phyloP scores from a whole-genome alignment of 2,329 filamentous ascomycete species.

The Trichoderma oligosporum region DNA sequence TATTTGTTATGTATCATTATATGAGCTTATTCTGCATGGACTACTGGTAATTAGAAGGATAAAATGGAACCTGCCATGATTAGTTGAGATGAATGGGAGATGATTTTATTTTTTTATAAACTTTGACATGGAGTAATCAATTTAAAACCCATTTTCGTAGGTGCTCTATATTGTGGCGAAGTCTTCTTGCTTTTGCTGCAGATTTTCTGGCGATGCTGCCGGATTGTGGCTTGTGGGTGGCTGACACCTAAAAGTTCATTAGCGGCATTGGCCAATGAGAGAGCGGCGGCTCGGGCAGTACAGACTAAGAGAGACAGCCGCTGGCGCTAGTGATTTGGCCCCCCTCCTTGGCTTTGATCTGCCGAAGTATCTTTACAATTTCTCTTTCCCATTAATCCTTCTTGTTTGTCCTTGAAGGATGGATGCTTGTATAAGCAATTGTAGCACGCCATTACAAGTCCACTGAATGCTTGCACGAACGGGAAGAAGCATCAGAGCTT shows the following conservation, averaged over 20 bases:
- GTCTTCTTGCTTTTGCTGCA: neutral
- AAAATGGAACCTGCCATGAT: slow-evolving; percentile 10
- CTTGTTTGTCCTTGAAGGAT: neutral
- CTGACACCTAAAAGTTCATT: no score
- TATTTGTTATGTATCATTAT: slow-evolving; percentile 18
- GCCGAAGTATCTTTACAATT: no score
- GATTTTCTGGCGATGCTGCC: neutral
- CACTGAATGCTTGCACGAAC: no score
- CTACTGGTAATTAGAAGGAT: slow-evolving; percentile 16
- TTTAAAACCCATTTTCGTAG: no score
- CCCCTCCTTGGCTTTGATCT: neutral
- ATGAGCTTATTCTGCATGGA: slow-evolving; percentile 16
- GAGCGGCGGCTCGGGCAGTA: slow-evolving; percentile 11
- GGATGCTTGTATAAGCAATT: no score
- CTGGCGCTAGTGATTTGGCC: slow-evolving; percentile 3
- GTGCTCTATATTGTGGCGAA: neutral
- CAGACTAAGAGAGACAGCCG: neutral
- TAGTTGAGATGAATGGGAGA: slow-evolving; percentile 15
- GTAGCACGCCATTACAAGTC: no score
- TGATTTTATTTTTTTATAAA: neutral
- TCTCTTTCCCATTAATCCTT: neutral
- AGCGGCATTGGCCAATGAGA: slow-evolving; percentile 7
- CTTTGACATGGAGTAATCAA: no score
- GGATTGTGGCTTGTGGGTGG: neutral
- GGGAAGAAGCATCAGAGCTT: no score